These are phyloP conservation scores for Cryptosporidium muris DNA, from an alignment of 169 alveolate genomes.

Conservation along the genomic window DNA sequence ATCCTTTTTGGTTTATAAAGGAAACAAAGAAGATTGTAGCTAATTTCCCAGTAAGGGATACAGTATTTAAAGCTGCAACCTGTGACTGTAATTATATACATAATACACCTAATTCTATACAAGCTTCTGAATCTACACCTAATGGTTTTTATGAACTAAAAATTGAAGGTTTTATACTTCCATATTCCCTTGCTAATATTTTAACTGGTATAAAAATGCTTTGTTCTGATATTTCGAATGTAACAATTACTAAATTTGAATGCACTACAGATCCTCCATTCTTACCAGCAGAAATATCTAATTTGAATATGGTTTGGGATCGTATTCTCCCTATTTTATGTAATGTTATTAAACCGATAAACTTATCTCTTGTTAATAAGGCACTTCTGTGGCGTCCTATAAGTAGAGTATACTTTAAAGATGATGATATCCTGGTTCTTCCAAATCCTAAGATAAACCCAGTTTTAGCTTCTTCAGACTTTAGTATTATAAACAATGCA, in stretches of 20 bases:
- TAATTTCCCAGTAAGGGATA: constrained; percentile 61
- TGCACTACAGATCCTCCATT: constrained; percentile 48
- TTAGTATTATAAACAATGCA: neutral
- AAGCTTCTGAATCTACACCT: neutral
- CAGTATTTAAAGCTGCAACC: constrained; percentile 37
- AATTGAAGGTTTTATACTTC: constrained; percentile 52
- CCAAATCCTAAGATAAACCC: neutral
- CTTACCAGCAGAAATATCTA: constrained; percentile 16
- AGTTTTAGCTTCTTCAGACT: neutral
- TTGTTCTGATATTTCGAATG: constrained; percentile 23
- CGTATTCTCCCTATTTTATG: constrained; percentile 14
- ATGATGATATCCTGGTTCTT: neutral
- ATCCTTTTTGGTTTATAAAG: constrained; percentile 60
- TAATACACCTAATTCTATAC: neutral
- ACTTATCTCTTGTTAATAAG: constrained; percentile 10
- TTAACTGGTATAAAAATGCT: constrained; percentile 40
- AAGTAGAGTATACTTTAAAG: constrained; percentile 8
- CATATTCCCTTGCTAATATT: constrained; percentile 27
- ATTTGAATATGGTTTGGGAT: constrained; percentile 31
- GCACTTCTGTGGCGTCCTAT: constrained; percentile 31
- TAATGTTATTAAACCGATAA: constrained; percentile 5
- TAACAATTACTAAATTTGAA: constrained; percentile 17
- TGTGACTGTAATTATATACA: constrained; percentile 61
- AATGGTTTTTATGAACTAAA: constrained; percentile 60
- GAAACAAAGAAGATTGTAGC: constrained; percentile 37